Evolutionary conservation across 306 rosid genomes (phyloP).

Genomic region (Senna siamea): DNA sequence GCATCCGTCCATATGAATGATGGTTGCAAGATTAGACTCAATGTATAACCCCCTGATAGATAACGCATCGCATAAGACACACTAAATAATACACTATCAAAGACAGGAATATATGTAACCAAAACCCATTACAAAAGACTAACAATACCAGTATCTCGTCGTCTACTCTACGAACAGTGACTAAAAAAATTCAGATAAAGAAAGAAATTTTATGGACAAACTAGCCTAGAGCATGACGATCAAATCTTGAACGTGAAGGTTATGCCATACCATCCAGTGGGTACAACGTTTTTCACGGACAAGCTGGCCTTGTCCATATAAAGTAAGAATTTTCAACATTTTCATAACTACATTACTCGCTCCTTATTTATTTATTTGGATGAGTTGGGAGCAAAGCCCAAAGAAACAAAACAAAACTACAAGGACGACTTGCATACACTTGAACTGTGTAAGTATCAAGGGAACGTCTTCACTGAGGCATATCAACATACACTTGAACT

Average conservation of each 20-base stretch:
- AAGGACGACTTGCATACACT: too few species aligned
- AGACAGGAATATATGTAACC: constrained; percentile 1
- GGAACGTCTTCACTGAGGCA: constrained; percentile 59
- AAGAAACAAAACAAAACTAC: too few species aligned
- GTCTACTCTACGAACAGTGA: constrained; percentile 52
- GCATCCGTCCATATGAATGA: constrained; percentile 24
- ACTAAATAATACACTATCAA: constrained; percentile 13
- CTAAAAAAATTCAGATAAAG: too few species aligned
- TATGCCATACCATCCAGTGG: constrained; percentile 33
- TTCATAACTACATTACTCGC: constrained; percentile 29
- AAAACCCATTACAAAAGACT: constrained; percentile 29
- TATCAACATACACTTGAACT: constrained; percentile 70
- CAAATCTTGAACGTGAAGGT: constrained; percentile 23
- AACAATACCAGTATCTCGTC: constrained; percentile 27
- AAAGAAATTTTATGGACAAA: too few species aligned
- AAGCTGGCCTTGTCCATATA: constrained; percentile 36
- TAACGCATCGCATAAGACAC: constrained; percentile 3
- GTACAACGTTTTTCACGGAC: constrained; percentile 25
- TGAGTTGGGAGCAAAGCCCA: too few species aligned
- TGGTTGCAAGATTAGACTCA: constrained; percentile 34
- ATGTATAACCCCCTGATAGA: constrained; percentile 33
- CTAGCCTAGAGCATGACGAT: constrained; percentile 15
- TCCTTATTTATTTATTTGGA: neutral
- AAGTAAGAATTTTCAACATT: constrained; percentile 30
- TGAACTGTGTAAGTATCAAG: neutral